A percentile compares a stretch with the other conserved stretches of the same genome.
phyloP scores from a whole-genome alignment of 345 rosid genomes.

The Salix caprea region DNA sequence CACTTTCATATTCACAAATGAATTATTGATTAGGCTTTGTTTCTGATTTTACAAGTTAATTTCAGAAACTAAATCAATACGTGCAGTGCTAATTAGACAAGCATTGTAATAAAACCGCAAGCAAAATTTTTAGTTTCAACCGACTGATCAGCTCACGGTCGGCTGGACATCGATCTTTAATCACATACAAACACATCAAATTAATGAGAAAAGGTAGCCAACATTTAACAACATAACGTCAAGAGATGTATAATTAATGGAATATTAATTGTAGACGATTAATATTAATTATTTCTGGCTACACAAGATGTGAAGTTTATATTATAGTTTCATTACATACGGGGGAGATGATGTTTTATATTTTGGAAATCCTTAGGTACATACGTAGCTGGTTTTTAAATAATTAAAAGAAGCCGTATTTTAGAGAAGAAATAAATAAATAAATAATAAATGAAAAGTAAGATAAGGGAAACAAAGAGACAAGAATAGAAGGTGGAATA shows the following conservation, averaged over 20 bases:
- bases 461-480: background rate
- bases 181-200: background rate
- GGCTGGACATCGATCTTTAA: background rate
- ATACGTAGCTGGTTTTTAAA: background rate
- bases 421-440: no score
- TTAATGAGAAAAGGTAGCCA: background rate
- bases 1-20: no score
- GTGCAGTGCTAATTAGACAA: background rate
- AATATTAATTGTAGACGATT: background rate
- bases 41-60: no score
- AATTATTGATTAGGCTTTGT: background rate
- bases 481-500: constrained; percentile 9
- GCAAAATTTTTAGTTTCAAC: no score
- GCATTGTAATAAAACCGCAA: no score
- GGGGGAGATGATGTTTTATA: background rate
- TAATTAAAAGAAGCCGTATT: background rate
- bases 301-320: background rate
- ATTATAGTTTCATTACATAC: background rate
- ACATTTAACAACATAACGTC: background rate
- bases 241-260: background rate
- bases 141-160: no score
- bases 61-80: background rate
- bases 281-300: background rate
- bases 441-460: no score
- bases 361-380: background rate